Evolutionary conservation across 176 grass and related monocot genomes (phyloP), one percentile per base, ranked within the genome.

Genomic region (Puccinellia tenuiflora): DNA sequence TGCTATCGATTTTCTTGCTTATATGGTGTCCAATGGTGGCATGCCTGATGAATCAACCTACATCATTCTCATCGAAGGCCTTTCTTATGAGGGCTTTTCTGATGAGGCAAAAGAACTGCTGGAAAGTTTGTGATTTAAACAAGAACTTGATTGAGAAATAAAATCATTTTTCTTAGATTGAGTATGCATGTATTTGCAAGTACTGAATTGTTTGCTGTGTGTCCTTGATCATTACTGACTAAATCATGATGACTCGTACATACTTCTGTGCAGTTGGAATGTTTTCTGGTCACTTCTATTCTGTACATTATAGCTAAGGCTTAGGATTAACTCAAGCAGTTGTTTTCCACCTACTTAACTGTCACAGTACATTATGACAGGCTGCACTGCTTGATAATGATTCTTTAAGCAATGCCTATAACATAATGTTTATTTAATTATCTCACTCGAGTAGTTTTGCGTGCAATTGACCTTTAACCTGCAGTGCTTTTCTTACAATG

Each of bases 31-130:
- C 15, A 85, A 69, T 37, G 78, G 82, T 1, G 85, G 74, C 43
- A 88, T 88, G 91, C 88, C 85, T 64, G 81, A 86, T 57, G 85
- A 93, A 86, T 88, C 88, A 31, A 90, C 91, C 42, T 90, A 86
- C 68, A 48, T 81, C 25, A 86, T 83, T 70, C 85, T 93, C 21
- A 45, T 88, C 48, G 82, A 88, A 48, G 88, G 88, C 18, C 74
- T 93, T 75, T 74, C 74, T 85, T 72, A 80, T 57, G 85, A 88
- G 26, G 81, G 85, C 13, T 68, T 88, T 73, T 57, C 74, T 18
- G 77, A 54, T 25, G 82, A 93, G 82, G 85, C 88, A 68, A 65
- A 79, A 61, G 67, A 85, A 52, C 78, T 93, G 16, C 40, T 85
- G 48, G 46, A 24, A 28, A 33, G 76, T 29, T 51, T 93, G 25